Evolutionary conservation across 73 alveolate species (phyloP).

Genomic region (Tetrahymena thermophila): DNA sequence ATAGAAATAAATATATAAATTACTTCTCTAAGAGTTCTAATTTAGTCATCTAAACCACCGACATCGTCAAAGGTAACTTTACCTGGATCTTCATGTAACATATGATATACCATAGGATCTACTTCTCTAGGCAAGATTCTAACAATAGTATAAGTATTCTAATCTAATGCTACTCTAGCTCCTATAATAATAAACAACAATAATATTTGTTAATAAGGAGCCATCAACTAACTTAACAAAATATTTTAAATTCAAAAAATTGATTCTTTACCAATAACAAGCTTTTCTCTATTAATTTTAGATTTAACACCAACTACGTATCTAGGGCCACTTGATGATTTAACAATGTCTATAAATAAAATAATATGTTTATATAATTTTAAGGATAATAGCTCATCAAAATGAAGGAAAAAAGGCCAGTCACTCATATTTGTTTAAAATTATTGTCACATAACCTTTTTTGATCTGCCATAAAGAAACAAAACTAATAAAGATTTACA

Average conservation of each 20-base stretch:
- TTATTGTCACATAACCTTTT: background rate
- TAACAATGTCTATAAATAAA: conserved; percentile 64
- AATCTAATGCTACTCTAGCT: conserved; percentile 80
- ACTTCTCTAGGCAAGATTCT: conserved; percentile 97
- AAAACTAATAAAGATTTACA: background rate
- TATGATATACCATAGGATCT: conserved; percentile 97
- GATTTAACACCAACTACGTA: conserved; percentile 96
- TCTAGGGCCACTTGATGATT: conserved; percentile 97
- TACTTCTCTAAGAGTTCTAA: conserved; percentile 90
- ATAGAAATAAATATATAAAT: background rate
- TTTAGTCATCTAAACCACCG: conserved; percentile 96
- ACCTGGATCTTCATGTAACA: conserved; percentile 97
- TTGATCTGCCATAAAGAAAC: background rate
- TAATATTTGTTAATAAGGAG: background rate
- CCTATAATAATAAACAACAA: conserved; percentile 9
- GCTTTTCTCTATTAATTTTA: conserved; percentile 77
- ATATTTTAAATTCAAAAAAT: too few relatives aligned
- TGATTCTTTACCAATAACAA: conserved; percentile 30
- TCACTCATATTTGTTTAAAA: background rate
- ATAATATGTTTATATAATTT: too few relatives aligned
- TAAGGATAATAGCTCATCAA: background rate
- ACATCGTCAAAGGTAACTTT: conserved; percentile 85
- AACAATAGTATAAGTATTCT: conserved; percentile 90
- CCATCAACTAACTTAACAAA: too few relatives aligned
- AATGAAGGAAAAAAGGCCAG: background rate